These are phyloP conservation scores for Fraxinus sp. DNA, from an alignment of 305 asterid genomes.

Conservation along the genomic window DNA sequence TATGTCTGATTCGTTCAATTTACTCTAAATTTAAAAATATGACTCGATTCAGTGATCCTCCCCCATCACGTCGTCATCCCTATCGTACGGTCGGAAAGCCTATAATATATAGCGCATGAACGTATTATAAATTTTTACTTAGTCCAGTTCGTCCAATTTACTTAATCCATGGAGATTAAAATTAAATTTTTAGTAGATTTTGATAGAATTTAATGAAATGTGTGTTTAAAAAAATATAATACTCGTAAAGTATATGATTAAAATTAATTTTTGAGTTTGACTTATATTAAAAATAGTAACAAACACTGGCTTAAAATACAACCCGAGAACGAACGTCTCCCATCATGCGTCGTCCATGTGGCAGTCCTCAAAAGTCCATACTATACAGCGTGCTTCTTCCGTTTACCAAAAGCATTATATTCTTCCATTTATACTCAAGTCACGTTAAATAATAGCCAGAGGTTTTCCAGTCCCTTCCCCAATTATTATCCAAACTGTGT, in stretches of 20 bases:
- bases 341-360: not conserved
- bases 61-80: not conserved
- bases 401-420: not conserved
- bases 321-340: not conserved
- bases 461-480: constrained; percentile 19
- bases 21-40: not conserved
- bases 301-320: too few relatives aligned
- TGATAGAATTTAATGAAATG: too few relatives aligned
- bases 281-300: too few relatives aligned
- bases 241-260: too few relatives aligned
- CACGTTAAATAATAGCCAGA: not conserved
- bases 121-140: too few relatives aligned
- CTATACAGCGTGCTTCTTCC: not conserved
- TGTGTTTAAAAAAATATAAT: too few relatives aligned
- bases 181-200: too few relatives aligned
- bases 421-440: constrained; percentile 3
- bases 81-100: too few relatives aligned
- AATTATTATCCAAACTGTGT: not conserved
- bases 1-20: not conserved
- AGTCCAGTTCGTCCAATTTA: too few relatives aligned
- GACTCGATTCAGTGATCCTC: not conserved
- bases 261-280: too few relatives aligned
- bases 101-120: too few relatives aligned
- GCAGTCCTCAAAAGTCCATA: not conserved
- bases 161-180: too few relatives aligned